Evolutionary conservation across 768 basidiomycete genomes (phyloP).

Genomic region (Lactifluus rugatus): DNA sequence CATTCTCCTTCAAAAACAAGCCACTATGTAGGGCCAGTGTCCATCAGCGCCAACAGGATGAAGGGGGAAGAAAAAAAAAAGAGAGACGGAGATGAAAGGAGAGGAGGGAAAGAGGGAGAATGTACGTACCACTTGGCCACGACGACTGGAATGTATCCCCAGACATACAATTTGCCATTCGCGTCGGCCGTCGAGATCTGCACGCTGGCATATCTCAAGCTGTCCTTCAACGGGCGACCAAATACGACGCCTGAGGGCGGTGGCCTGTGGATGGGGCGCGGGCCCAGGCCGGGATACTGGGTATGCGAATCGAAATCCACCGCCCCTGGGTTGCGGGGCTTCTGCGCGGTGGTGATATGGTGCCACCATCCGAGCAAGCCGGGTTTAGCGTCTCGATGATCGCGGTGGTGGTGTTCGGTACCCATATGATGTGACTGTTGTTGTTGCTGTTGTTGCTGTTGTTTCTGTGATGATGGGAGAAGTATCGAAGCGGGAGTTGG

Average conservation of each 20-base stretch:
- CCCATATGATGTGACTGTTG: not conserved
- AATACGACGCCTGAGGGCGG: conserved; percentile 53
- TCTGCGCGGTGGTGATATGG: conserved; percentile 59
- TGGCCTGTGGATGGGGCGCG: conserved; percentile 25
- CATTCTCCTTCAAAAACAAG: conserved; percentile 88
- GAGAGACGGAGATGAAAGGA: too few relatives aligned
- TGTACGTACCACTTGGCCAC: conserved; percentile 92
- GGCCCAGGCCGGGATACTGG: conserved; percentile 4
- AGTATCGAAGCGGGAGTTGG: conserved; percentile 1
- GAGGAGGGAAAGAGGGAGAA: conserved; percentile 1
- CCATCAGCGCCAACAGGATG: not conserved
- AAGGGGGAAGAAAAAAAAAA: not conserved
- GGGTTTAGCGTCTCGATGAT: conserved; percentile 4
- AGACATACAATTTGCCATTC: conserved; percentile 76
- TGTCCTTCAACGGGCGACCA: conserved; percentile 74
- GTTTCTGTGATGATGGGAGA: not conserved
- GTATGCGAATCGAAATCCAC: too few relatives aligned
- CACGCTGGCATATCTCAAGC: conserved; percentile 78
- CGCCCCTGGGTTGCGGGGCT: conserved; percentile 33
- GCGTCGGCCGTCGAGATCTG: conserved; percentile 87
- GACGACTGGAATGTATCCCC: conserved; percentile 93
- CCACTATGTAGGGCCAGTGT: conserved; percentile 43
- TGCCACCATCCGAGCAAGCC: conserved; percentile 75
- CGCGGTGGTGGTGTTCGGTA: not conserved
- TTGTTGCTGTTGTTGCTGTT: not conserved